Conservation (phyloP, 345 rosid species). For the Heritiera fomes region DNA sequence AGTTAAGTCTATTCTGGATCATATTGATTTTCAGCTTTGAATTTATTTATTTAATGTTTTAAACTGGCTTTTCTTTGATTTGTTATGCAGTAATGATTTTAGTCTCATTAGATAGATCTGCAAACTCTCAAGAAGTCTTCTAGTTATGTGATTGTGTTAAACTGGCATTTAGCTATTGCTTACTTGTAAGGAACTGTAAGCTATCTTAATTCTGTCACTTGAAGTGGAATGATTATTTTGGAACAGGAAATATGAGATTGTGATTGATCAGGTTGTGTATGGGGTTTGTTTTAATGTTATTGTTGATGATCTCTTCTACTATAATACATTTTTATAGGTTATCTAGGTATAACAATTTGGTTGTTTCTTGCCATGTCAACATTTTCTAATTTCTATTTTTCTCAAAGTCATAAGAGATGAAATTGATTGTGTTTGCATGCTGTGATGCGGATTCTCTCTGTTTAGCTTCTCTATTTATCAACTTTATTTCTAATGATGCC, state of each 20-base stretch:
- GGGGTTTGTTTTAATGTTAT: not conserved
- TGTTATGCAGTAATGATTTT: not conserved
- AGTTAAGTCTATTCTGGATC: not conserved
- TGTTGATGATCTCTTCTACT: not conserved
- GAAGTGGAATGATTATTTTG: not conserved
- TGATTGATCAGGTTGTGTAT: not conserved
- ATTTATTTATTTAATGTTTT: not conserved
- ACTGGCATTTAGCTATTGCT: not conserved
- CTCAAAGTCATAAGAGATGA: not conserved
- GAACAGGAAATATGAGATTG: not conserved
- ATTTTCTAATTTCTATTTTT: not conserved
- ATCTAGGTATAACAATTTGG: not conserved
- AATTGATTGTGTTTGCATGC: not conserved
- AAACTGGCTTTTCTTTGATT: not conserved
- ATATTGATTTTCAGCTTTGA: not conserved
- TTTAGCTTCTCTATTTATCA: conserved; percentile 9
- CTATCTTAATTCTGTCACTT: not conserved
- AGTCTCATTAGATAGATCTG: not conserved
- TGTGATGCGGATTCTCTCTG: not conserved
- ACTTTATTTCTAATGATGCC: conserved; percentile 9
- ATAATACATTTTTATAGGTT: not conserved
- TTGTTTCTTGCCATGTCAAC: not conserved
- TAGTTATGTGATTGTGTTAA: conserved; percentile 12
- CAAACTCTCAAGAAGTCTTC: not conserved
- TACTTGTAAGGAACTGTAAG: not conserved